A percentile compares a stretch with the other conserved stretches of the same genome.
phyloP scores from a whole-genome alignment of 2,329 filamentous ascomycete species.

The Pestalotiopsis fici region DNA sequence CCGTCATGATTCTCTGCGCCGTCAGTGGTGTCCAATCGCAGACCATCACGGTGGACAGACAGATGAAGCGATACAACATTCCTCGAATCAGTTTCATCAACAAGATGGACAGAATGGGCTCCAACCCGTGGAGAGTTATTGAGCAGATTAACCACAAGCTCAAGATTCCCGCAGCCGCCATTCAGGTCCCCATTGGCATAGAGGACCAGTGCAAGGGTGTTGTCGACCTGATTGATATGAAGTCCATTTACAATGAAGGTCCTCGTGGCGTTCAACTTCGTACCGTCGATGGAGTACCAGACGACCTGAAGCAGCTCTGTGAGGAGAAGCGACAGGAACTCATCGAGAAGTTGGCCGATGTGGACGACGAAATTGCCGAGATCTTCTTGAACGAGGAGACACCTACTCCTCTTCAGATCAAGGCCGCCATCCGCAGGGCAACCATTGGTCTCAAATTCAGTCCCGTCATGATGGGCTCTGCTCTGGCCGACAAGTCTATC shows the following conservation, averaged over 20 bases:
- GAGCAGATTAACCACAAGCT: constrained; percentile 98
- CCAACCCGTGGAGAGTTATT: constrained; percentile 96
- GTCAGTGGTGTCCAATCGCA: constrained; percentile 97
- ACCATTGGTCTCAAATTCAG: constrained; percentile 91
- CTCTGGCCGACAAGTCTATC: constrained; percentile 89
- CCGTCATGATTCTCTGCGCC: constrained; percentile 97
- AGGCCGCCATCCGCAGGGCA: constrained; percentile 85
- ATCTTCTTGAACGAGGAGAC: constrained; percentile 86
- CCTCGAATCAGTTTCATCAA: constrained; percentile 96
- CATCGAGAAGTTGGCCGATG: constrained; percentile 94
- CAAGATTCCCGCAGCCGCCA: constrained; percentile 86
- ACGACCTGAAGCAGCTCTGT: constrained; percentile 73
- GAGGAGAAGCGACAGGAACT: constrained; percentile 82
- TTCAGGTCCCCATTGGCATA: constrained; percentile 90
- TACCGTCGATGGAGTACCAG: constrained; percentile 78
- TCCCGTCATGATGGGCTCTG: constrained; percentile 95
- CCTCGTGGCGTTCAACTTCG: constrained; percentile 76
- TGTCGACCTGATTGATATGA: constrained; percentile 90
- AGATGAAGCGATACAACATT: constrained; percentile 98
- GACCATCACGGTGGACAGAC: constrained; percentile 95
- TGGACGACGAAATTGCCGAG: constrained; percentile 97
- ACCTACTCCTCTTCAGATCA: constrained; percentile 81
- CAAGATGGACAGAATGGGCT: constrained; percentile 99
- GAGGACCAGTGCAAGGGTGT: constrained; percentile 94
- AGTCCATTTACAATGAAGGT: constrained; percentile 90